Base-by-base conservation (phyloP, 2,329 filamentous ascomycete genomes). In the Stagonosporopsis vannaccii region DNA sequence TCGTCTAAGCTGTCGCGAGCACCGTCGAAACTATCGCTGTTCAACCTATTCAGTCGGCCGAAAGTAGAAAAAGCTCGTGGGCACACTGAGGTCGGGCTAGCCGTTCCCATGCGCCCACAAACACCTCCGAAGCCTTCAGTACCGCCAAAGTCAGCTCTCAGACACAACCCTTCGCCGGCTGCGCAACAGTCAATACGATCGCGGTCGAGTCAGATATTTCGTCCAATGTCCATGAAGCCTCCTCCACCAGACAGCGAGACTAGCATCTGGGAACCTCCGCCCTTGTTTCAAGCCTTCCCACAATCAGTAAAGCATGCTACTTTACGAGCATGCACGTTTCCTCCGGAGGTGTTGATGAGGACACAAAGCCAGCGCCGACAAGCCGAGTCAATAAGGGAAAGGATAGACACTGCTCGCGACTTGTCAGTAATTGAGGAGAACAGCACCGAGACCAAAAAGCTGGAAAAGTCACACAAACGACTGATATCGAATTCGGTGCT, bases 231-330 rank as follows among this genome's bases (percentile, higher is more conserved):
- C 8, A 61, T 70, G 52, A 68, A 65, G 53, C 61, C 69, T 28
- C 40, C 66, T 9, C 56, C 61, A 17, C 47, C 54, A 41, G 55
- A 56, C 8, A 63, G 58, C 39, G 64, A 71, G 13, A 56, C 88
- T 15, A 60, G 55, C 20, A 61, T 66, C 44, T 81, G 78, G 74
- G 73, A 78, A 5, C 75, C 79, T 7, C 90, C 91, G 6, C 90
- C 92, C 2, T 79, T 97, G 12, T 96, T 93, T 73, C 90, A 96
- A 73, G 92, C 91, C 12, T 96, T 92, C 71, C 89, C 91, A 0
- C 92, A 96, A 75, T 87, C 91, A 2, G 84, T 91, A 63, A 92
- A 90, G 68, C 86, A 95, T 73, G 87, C 86, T 11, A 86, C 84
- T 15, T 80, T 96, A 3, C 84, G 87, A 23, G 84, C 89, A 15